A percentile compares a stretch with the other conserved stretches of the same genome.
Conservation (phyloP, 2,329 filamentous ascomycete species). For the Mollisiaceae sp. region DNA sequence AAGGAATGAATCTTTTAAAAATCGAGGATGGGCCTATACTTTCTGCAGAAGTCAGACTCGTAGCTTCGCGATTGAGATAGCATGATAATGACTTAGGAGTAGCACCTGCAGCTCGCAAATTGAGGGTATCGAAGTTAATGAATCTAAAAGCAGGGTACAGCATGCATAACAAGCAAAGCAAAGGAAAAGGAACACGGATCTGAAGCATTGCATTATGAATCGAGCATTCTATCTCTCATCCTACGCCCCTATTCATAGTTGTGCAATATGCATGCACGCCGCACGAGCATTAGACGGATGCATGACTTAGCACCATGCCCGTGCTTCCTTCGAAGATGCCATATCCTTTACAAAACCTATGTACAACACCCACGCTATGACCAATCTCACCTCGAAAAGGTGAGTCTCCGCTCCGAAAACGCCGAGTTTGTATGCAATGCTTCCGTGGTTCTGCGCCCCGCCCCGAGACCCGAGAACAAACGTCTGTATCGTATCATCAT, state of each 20-base stretch:
- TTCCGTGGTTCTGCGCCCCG: slow-evolving; percentile 3
- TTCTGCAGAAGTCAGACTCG: no score
- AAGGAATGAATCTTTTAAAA: no score
- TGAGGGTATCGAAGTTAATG: no score
- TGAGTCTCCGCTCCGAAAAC: slow-evolving; percentile 3
- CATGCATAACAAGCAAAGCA: background rate
- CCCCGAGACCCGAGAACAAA: slow-evolving; percentile 6
- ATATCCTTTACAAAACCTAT: slow-evolving; percentile 3
- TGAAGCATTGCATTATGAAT: slow-evolving; percentile 2
- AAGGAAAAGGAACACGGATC: background rate
- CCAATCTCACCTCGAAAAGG: background rate
- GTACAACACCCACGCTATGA: slow-evolving; percentile 13
- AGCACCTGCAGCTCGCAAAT: no score
- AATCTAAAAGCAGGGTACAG: background rate
- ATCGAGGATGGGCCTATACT: no score
- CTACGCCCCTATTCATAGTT: background rate
- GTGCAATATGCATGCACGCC: background rate
- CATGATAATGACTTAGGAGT: no score
- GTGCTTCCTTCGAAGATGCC: background rate
- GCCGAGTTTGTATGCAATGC: slow-evolving; percentile 13
- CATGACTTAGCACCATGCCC: background rate
- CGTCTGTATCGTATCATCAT: slow-evolving; percentile 29
- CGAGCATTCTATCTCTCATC: slow-evolving; percentile 8
- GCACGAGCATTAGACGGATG: background rate
- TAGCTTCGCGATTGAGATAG: no score